These are phyloP conservation scores for Hypoxylon sp. DNA, from an alignment of 2,329 filamentous ascomycete species.

Conservation along the genomic window DNA sequence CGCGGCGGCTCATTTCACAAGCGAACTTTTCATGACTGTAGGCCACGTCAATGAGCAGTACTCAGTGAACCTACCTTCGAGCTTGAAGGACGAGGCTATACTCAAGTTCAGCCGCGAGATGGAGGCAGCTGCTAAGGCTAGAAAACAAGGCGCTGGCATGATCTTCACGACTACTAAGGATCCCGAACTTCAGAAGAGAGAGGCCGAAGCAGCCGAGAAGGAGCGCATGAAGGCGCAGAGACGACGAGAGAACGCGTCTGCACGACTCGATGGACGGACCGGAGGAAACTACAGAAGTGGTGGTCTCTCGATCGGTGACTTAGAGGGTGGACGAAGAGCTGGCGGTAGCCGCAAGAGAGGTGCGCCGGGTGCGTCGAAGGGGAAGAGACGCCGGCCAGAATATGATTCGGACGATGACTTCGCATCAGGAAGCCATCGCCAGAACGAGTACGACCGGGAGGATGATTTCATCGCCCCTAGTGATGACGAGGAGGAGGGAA, in stretches of 20 bases:
- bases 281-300: slow-evolving; percentile 62
- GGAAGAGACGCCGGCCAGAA: slow-evolving; percentile 71
- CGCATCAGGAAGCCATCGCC: slow-evolving; percentile 71
- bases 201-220: slow-evolving; percentile 81
- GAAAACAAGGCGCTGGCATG: slow-evolving; percentile 70
- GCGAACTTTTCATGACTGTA: slow-evolving; percentile 78
- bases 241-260: slow-evolving; percentile 76
- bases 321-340: slow-evolving; percentile 73
- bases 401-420: slow-evolving; percentile 85
- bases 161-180: slow-evolving; percentile 80
- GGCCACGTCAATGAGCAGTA: slow-evolving; percentile 83
- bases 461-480: slow-evolving; percentile 84
- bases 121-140: slow-evolving; percentile 72
- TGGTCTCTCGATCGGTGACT: slow-evolving; percentile 76
- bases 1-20: slow-evolving; percentile 77
- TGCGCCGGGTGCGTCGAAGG: slow-evolving; percentile 63
- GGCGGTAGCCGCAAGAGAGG: slow-evolving; percentile 69
- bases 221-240: slow-evolving; percentile 78
- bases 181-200: slow-evolving; percentile 80
- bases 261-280: slow-evolving; percentile 72
- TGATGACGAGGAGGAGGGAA: slow-evolving; percentile 77
- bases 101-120: slow-evolving; percentile 77
- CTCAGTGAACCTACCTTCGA: slow-evolving; percentile 76
- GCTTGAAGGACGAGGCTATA: slow-evolving; percentile 79
- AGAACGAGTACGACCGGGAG: slow-evolving; percentile 84